Base-by-base conservation (phyloP, 345 rosid species). In the Euclidium syriacum region DNA sequence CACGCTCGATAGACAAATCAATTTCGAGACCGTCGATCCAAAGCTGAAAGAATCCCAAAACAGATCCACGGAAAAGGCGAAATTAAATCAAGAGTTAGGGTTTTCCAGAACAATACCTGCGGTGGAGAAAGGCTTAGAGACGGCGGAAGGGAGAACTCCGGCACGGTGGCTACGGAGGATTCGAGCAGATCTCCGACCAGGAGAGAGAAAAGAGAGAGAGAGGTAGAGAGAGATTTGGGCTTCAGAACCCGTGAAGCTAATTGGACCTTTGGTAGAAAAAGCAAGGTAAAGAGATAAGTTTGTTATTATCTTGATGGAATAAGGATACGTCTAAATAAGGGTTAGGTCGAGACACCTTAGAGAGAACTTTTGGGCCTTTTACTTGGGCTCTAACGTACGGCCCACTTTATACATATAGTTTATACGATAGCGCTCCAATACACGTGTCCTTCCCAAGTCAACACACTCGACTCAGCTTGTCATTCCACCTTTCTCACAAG, bases 241-340 rank as follows among this genome's bases (percentile, higher is more conserved):
- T 84, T 80, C 24, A 68, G 60, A 59, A 77, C 78, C 78, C 80
- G 77, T 71, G 64, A 72, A 5, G 64, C 58, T 67, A 73, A 80
- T 70, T 80, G 91, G 84, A 82, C 83, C 79, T 52, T 42, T 26
- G 44, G 46, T 11, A 16, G 22, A 64, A 17, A 40, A 50, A 29
- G 9, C 2, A n/a, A 18, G 30, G 33, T 15, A 30, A 64, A 52
- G 52, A 22, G 51, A 52, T 39, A 38, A 27, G 40, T 50, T 49
- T 52, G 55, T 43, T 29, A 42, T 23, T 18, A 42, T 29, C 64
- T 8, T 58, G 20, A 58, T 9, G 17, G 20, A 27, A 49, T 22
- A 47, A 16, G 22, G 19, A 50, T 50, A 40, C 17, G 41, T 56
- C 34, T 44, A 61, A 33, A 58, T 16, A 25, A 60, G 54, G 44